phyloP scores from a whole-genome alignment of 2,329 filamentous ascomycete species.

The Lasiodiplodia citricola region DNA sequence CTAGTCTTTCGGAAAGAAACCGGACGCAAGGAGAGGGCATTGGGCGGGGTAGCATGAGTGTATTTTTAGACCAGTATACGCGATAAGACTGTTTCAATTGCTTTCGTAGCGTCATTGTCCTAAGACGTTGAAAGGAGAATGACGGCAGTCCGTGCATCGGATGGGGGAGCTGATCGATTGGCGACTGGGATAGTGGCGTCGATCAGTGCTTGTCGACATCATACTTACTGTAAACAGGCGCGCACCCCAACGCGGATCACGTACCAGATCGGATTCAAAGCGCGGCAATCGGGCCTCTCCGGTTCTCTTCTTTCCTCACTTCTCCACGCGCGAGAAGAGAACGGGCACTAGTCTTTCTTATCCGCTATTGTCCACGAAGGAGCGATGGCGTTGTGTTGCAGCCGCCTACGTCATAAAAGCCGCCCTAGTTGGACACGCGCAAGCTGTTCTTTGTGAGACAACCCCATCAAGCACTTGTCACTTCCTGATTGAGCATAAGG shows the following conservation, averaged over 20 bases:
- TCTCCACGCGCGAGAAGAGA: neutral
- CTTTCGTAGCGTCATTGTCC: neutral
- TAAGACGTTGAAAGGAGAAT: neutral
- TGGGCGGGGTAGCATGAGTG: neutral
- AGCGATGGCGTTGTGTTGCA: neutral
- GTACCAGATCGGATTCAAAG: neutral
- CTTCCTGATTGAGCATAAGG: slow-evolving; percentile 7
- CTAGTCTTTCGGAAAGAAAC: neutral
- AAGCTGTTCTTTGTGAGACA: neutral
- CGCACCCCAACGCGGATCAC: neutral
- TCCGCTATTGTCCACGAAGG: neutral
- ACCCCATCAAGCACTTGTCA: neutral
- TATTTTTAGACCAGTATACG: neutral
- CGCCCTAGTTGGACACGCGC: neutral
- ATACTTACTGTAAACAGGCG: neutral
- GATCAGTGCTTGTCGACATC: slow-evolving; percentile 17
- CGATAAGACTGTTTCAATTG: neutral
- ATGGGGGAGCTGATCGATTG: neutral
- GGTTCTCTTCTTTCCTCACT: neutral
- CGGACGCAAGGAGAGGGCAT: neutral
- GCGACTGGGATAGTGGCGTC: neutral
- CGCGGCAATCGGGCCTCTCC: neutral
- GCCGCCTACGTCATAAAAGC: slow-evolving; percentile 13
- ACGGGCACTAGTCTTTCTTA: neutral
- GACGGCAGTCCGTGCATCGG: slow-evolving; percentile 8